Evolutionary conservation across 176 grass and related monocot species (phyloP).

Genomic region (Aegilops bicornis): DNA sequence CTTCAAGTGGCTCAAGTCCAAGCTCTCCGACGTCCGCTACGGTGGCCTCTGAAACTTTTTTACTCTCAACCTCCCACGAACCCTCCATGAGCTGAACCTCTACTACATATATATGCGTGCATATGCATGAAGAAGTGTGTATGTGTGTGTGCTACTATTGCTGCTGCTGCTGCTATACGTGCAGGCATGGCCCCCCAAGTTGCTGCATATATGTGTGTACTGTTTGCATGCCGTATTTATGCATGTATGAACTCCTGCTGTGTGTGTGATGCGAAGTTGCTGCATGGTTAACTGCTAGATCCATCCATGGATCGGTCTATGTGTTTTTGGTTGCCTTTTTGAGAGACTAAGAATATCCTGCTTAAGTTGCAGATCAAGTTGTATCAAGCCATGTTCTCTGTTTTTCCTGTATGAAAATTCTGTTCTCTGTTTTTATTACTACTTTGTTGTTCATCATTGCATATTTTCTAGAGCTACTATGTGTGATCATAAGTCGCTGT

Average conservation of each 20-base stretch:
- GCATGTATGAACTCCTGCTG: conserved; percentile 17
- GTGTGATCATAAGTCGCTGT: neutral
- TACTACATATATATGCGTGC: neutral
- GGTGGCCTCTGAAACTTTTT: conserved; percentile 45
- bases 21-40: conserved; percentile 80
- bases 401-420: neutral
- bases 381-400: conserved; percentile 4
- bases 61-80: no score
- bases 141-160: neutral
- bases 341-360: neutral
- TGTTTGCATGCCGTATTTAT: conserved; percentile 24
- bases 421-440: neutral
- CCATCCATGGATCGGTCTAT: neutral
- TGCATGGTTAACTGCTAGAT: conserved; percentile 9
- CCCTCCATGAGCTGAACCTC: neutral
- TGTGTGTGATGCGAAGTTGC: conserved; percentile 2
- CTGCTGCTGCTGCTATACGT: neutral
- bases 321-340: conserved; percentile 17
- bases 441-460: neutral
- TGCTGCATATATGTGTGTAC: conserved; percentile 7
- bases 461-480: neutral
- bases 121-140: conserved; percentile 12
- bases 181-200: conserved; percentile 11
- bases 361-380: conserved; percentile 6
- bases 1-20: conserved; percentile 98